phyloP scores from a whole-genome alignment of 257 asterid genomes.

The Scutellaria galericulata region DNA sequence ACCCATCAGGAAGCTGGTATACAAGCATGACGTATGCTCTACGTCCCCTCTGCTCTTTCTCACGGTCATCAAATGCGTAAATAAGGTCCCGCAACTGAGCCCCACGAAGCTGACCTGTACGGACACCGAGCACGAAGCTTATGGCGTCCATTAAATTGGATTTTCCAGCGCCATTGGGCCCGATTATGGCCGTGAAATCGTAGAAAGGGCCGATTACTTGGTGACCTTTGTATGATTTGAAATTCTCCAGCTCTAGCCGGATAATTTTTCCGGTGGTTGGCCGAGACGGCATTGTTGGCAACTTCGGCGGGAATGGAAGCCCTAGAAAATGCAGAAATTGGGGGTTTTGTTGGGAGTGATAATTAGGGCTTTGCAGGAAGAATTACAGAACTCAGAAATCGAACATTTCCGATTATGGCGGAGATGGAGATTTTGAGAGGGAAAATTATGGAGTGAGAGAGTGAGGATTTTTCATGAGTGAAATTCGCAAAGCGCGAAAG shows the following conservation, averaged over 20 bases:
- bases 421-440: slow-evolving; percentile 32
- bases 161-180: slow-evolving; percentile 98
- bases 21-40: slow-evolving; percentile 82
- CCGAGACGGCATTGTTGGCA: slow-evolving; percentile 54
- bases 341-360: slow-evolving; percentile 13
- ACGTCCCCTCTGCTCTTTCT: slow-evolving; percentile 82
- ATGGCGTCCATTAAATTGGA: slow-evolving; percentile 98
- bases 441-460: slow-evolving; percentile 5
- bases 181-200: slow-evolving; percentile 94
- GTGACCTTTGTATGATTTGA: slow-evolving; percentile 91
- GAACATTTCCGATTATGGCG: slow-evolving; percentile 14
- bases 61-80: slow-evolving; percentile 86
- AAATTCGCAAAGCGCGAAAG: slow-evolving; percentile 17
- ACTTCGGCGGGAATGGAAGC: slow-evolving; percentile 32
- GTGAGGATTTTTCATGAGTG: slow-evolving; percentile 17
- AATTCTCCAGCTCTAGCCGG: slow-evolving; percentile 88
- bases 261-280: slow-evolving; percentile 71
- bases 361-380: slow-evolving; percentile 17
- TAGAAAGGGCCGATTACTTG: slow-evolving; percentile 88
- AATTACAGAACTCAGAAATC: slow-evolving; percentile 4
- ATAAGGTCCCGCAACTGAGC: slow-evolving; percentile 83
- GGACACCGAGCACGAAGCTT: slow-evolving; percentile 97
- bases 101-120: slow-evolving; percentile 97
- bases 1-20: slow-evolving; percentile 68
- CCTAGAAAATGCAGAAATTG: slow-evolving; percentile 31